Base-by-base conservation (phyloP, 1,139 yeast genomes). In the Yarrowia galli region DNA sequence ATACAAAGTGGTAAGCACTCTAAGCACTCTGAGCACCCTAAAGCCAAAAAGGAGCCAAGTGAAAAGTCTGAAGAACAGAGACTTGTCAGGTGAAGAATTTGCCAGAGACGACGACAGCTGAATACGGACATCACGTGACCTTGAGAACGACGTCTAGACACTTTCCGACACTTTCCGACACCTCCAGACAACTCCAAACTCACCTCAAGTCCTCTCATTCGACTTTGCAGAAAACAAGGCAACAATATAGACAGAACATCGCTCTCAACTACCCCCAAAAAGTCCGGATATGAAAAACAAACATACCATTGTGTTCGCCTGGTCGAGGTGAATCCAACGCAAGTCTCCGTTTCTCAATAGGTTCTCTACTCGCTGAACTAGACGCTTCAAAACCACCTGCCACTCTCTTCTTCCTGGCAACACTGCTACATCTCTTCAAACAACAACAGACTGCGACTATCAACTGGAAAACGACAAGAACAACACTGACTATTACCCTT, bases 1-100 rank as follows among this genome's bases (percentile, higher is more conserved):
- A 54, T 54, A 54, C 61, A 54, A 38, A 46, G 61, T 54, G 48
- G 60, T 38, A 40, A 54, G 46, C 46, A 36, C 61, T 15, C 40
- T 12, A 54, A 36, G 42, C n/a, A n/a, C n/a, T n/a, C n/a, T n/a
- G n/a, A n/a, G n/a, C n/a, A n/a, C 45, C 22, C 36, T 36, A 51
- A 36, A 12, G 40, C 43, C 25, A 2, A 40, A 54, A 54, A 40
- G 23, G 45, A 12, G 58, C 35, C 32, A 28, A 36, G 58, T 53
- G 58, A 53, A 53, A 51, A 51, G 36, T 20, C 23, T 51, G 58
- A 51, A 51, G 36, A 51, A 35, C 42, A 13, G 28, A 35, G 38
- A 53, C 60, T 36, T 48, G 38, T n/a, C 53, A 28, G 28, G 38
- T 10, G 22, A 25, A 20, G 6, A 25, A 25, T n/a, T 46, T 25